These are phyloP conservation scores for Aspergillus fijiensis DNA, from an alignment of 2,329 filamentous ascomycete species.

Conservation along the genomic window DNA sequence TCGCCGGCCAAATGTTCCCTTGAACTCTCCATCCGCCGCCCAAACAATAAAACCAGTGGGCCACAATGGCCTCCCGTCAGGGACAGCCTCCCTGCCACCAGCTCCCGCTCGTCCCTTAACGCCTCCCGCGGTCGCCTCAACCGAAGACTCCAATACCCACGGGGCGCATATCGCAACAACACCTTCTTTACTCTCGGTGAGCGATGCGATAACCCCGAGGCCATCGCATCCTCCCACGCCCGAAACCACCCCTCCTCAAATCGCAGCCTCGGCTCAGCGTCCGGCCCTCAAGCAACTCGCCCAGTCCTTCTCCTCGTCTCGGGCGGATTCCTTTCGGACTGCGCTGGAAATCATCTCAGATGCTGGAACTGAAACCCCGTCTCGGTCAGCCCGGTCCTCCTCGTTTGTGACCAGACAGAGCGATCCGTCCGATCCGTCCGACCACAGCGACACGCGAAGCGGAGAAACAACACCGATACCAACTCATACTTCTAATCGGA, in stretches of 20 bases:
- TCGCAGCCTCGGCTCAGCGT: constrained; percentile 28
- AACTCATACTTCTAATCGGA: background rate
- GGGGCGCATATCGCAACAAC: constrained; percentile 23
- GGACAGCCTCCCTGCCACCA: constrained; percentile 21
- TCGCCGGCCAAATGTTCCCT: constrained; percentile 32
- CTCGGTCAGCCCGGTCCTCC: constrained; percentile 22
- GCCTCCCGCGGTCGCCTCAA: constrained; percentile 34
- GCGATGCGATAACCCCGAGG: constrained; percentile 55
- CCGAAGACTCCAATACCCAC: constrained; percentile 20
- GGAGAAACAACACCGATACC: background rate
- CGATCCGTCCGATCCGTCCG: constrained; percentile 31
- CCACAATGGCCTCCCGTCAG: constrained; percentile 25
- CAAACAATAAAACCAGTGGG: constrained; percentile 24
- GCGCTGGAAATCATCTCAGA: constrained; percentile 66
- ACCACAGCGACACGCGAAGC: constrained; percentile 4
- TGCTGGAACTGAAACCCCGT: constrained; percentile 51
- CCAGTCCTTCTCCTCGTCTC: constrained; percentile 57
- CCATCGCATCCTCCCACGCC: constrained; percentile 71
- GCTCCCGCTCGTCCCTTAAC: constrained; percentile 39
- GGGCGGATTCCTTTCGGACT: constrained; percentile 69
- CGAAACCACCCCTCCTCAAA: constrained; percentile 69
- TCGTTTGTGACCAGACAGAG: constrained; percentile 23
- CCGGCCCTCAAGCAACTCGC: constrained; percentile 53
- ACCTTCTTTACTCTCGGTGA: constrained; percentile 26
- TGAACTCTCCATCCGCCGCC: constrained; percentile 24